Evolutionary conservation across 768 basidiomycete species (phyloP), one percentile per base, ranked within the genome.

Genomic region (Lactarius sanguifluus): DNA sequence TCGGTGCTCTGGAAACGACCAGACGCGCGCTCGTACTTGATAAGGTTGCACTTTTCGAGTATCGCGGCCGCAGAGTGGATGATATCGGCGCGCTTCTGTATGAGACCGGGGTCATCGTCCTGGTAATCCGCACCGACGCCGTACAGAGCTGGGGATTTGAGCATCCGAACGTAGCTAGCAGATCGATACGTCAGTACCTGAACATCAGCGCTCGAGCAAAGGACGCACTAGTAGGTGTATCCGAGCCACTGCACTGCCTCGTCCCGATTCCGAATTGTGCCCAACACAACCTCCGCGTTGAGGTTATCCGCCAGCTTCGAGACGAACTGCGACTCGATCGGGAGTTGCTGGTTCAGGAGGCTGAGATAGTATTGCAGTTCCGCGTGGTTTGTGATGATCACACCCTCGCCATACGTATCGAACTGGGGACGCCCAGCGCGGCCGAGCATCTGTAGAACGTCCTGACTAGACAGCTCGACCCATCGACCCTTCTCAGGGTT

Each of bases 401-500:
- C 91, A 55, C 97, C 97, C 78, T 98, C 96, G 28, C 97, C 96
- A 71, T 85, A 96, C 0, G 95, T 97, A 75, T 99, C 96, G 77
- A 90, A 98, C 76, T 98, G 96, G 16, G 96, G 97, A 61, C 96
- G 87, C 73, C 97, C 97, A 3, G 97, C 97, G 71, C 96, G 89
- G 57, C 97, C 97, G 3, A 98, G 87, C 97, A 99, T 98, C 78
- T 99, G 97, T 5, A 99, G 80, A 0, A 98, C 95, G 74, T 98
- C 97, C 76, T 98, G 97, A 1, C 90, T 87, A 1, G 93, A 96
- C 7, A 98, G 79, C 75, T 98, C 97, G 5, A 92, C 90, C 97
- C 97, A 99, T 5, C 92, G 87, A 23, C 97, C 97, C 78, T 98
- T 97, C 78, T 97, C 96, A 0, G 97, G 97, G 76, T 97, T 98